Evolutionary conservation across 495 filamentous ascomycete species (phyloP).

Genomic region (Lentithecium fluviatile): DNA sequence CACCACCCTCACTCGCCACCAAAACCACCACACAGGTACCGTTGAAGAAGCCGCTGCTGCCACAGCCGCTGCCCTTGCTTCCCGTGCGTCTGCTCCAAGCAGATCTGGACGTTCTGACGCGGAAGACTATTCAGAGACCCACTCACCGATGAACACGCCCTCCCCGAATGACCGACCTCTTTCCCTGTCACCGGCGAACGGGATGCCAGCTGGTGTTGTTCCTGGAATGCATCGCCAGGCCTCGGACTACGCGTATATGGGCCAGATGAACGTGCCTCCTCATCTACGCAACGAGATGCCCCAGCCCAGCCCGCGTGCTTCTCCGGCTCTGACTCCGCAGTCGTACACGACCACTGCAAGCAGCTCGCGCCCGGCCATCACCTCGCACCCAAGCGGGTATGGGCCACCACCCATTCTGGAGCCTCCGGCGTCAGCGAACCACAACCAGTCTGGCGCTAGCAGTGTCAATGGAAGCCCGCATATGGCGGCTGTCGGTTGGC

Average conservation of each 20-base stretch:
- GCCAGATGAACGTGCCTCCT: conserved; percentile 67
- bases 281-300: conserved; percentile 79
- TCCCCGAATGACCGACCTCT: conserved; percentile 75
- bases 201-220: conserved; percentile 63
- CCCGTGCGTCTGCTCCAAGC: conserved; percentile 54
- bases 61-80: conserved; percentile 77
- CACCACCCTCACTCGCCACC: conserved; percentile 91
- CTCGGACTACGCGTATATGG: conserved; percentile 65
- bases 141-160: conserved; percentile 80
- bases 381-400: conserved; percentile 78
- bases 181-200: conserved; percentile 75
- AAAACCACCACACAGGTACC: conserved; percentile 93
- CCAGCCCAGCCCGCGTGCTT: conserved; percentile 69
- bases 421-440: conserved; percentile 57
- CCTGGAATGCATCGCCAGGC: conserved; percentile 67
- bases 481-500: conserved; percentile 44
- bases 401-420: conserved; percentile 84
- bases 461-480: conserved; percentile 46
- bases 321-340: conserved; percentile 61
- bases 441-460: conserved; percentile 37
- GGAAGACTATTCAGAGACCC: conserved; percentile 74
- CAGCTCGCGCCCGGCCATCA: conserved; percentile 64
- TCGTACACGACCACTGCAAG: conserved; percentile 55
- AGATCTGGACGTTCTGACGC: conserved; percentile 68
- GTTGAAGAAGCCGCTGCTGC: conserved; percentile 90